Conservation (phyloP, 345 rosid genomes). For the Camelina neglecta region DNA sequence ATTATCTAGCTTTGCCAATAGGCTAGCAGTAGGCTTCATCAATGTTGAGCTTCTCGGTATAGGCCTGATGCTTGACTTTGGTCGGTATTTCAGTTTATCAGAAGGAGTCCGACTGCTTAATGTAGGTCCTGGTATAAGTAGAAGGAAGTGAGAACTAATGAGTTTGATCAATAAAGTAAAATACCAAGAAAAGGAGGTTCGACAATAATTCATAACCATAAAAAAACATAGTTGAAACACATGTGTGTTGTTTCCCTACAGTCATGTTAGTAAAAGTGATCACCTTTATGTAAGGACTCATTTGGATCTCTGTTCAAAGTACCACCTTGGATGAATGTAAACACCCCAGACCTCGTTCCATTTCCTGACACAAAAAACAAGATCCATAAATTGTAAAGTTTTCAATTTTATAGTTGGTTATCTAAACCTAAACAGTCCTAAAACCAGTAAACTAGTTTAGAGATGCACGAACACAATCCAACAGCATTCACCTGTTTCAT, state of each 20-base stretch:
- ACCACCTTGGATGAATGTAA: conserved; percentile 30
- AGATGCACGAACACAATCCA: not conserved
- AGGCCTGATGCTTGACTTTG: conserved; percentile 50
- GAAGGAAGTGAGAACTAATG: conserved; percentile 11
- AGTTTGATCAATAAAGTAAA: not conserved
- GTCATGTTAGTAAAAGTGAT: conserved; percentile 30
- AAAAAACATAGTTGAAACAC: not conserved
- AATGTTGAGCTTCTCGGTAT: conserved; percentile 80
- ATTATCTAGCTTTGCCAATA: conserved; percentile 77
- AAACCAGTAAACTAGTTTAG: not conserved
- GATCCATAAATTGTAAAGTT: not conserved
- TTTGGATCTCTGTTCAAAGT: conserved; percentile 33
- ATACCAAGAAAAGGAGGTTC: conserved; percentile 12
- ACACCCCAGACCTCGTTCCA: conserved; percentile 34
- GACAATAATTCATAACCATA: not conserved
- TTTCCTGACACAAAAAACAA: conserved; percentile 28
- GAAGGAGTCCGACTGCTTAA: conserved; percentile 42
- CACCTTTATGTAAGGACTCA: conserved; percentile 40
- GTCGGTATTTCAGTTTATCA: conserved; percentile 49
- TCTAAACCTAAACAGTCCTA: conserved; percentile 6
- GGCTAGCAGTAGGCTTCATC: conserved; percentile 94
- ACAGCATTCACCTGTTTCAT: conserved; percentile 33
- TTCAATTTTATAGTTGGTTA: not conserved
- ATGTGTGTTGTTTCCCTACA: not conserved
- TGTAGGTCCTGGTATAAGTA: conserved; percentile 52